phyloP scores from a whole-genome alignment of 345 rosid genomes.

The Populus tremula region DNA sequence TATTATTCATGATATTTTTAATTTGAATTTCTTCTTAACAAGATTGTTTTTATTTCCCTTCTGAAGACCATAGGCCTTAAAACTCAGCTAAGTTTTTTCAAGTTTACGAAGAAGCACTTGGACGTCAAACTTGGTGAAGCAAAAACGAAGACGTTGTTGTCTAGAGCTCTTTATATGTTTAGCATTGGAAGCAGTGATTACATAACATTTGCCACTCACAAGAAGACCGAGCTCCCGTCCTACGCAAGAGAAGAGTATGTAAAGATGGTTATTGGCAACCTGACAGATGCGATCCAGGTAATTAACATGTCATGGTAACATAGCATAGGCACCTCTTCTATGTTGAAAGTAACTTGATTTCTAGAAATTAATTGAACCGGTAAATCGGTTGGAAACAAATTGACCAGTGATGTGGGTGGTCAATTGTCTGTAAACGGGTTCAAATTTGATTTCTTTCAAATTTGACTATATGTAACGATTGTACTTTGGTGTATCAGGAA shows the following conservation, averaged over 20 bases:
- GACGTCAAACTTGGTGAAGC: constrained; percentile 32
- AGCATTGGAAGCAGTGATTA: constrained; percentile 43
- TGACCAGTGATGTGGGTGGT: too few species aligned
- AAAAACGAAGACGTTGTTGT: constrained; percentile 24
- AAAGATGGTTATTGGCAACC: constrained; percentile 34
- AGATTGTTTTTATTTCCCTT: background rate
- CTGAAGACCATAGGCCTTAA: constrained; percentile 38
- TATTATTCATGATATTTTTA: background rate
- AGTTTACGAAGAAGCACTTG: constrained; percentile 19
- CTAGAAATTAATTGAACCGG: too few species aligned
- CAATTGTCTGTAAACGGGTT: too few species aligned
- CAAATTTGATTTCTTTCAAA: too few species aligned
- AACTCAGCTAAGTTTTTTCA: constrained; percentile 36
- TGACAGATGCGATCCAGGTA: constrained; percentile 27
- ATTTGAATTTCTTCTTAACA: too few species aligned
- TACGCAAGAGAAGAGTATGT: constrained; percentile 15
- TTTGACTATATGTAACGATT: background rate
- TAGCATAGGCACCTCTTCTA: too few species aligned
- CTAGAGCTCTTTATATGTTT: constrained; percentile 42
- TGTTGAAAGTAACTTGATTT: too few species aligned
- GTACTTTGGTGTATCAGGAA: constrained; percentile 26
- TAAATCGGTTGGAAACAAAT: too few species aligned
- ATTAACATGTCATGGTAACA: background rate
- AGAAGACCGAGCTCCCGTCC: constrained; percentile 16
- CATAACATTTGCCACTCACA: background rate